Percentiles rank a stretch among this genome's conserved stretches.
Evolutionary conservation across 257 asterid genomes (phyloP).

Genomic region (Linaria vulgaris): DNA sequence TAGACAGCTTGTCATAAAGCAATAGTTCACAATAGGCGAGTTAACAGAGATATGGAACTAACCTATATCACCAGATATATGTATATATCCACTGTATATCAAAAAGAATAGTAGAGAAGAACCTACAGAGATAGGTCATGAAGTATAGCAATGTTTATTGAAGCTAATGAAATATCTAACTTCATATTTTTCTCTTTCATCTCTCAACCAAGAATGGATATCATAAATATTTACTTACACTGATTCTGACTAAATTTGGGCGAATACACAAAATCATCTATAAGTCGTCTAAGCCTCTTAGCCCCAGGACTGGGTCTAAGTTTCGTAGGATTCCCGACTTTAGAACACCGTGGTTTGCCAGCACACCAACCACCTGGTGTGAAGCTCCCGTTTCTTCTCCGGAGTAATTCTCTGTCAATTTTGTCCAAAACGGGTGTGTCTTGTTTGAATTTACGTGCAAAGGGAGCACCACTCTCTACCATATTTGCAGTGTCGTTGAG

Average conservation of each 20-base stretch:
- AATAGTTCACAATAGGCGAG: not conserved
- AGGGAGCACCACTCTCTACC: slow-evolving; percentile 71
- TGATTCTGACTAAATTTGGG: slow-evolving; percentile 38
- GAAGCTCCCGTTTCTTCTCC: slow-evolving; percentile 58
- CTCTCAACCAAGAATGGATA: slow-evolving; percentile 25
- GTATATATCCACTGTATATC: slow-evolving; percentile 14
- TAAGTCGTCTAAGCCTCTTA: slow-evolving; percentile 57
- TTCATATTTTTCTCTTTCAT: not conserved
- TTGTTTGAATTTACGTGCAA: slow-evolving; percentile 81
- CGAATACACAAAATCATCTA: slow-evolving; percentile 44
- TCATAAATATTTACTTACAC: slow-evolving; percentile 47
- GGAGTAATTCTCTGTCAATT: slow-evolving; percentile 64
- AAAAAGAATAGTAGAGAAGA: not conserved
- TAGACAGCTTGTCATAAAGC: not conserved
- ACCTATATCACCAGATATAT: slow-evolving; percentile 13
- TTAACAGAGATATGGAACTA: not conserved
- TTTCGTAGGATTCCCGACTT: slow-evolving; percentile 51
- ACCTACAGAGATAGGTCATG: slow-evolving; percentile 22
- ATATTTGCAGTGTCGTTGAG: slow-evolving; percentile 65
- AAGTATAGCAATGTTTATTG: slow-evolving; percentile 19
- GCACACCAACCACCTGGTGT: slow-evolving; percentile 96
- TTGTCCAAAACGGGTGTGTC: slow-evolving; percentile 58
- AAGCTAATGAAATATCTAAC: slow-evolving; percentile 15
- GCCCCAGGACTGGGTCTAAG: slow-evolving; percentile 79
- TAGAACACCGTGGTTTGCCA: slow-evolving; percentile 68